Conservation (phyloP, 2,329 filamentous ascomycete genomes). For the Colletotrichum musicola region DNA sequence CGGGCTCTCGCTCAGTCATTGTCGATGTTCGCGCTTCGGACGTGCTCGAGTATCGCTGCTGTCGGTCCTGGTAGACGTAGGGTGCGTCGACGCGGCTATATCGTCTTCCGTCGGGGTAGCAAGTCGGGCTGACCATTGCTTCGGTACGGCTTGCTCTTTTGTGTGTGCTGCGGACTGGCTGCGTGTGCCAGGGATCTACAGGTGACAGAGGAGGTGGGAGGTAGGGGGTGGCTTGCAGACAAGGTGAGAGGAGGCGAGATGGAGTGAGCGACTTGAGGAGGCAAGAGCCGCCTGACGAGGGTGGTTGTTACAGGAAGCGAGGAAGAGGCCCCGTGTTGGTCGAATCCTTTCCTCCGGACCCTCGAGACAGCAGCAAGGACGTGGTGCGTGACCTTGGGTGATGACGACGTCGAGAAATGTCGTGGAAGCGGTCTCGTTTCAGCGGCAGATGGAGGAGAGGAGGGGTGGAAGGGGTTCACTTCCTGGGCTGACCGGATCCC, state of each 20-base stretch:
- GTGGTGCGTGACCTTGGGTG: neutral
- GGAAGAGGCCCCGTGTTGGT: neutral
- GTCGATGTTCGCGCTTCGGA: conserved; percentile 52
- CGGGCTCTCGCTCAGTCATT: conserved; percentile 56
- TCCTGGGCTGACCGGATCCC: neutral
- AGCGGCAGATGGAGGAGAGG: conserved; percentile 2
- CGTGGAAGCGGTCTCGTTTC: conserved; percentile 33
- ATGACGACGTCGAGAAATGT: neutral
- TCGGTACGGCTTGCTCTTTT: conserved; percentile 35
- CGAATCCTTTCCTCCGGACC: neutral
- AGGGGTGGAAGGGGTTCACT: neutral
- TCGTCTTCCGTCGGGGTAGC: conserved; percentile 55
- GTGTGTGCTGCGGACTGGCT: too few relatives aligned
- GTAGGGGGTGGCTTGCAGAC: neutral
- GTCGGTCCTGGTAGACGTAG: conserved; percentile 52
- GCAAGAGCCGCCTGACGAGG: neutral
- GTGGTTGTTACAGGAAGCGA: conserved; percentile 39
- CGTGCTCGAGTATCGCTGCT: conserved; percentile 51
- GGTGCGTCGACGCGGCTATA: conserved; percentile 55
- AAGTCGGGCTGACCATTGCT: conserved; percentile 59
- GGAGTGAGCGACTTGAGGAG: neutral
- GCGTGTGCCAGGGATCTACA: neutral
- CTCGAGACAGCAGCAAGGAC: neutral
- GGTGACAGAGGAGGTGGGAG: neutral
- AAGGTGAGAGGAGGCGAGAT: too few relatives aligned